phyloP scores from a whole-genome alignment of 2,329 filamentous ascomycete genomes.

The Fusarium sp. region DNA sequence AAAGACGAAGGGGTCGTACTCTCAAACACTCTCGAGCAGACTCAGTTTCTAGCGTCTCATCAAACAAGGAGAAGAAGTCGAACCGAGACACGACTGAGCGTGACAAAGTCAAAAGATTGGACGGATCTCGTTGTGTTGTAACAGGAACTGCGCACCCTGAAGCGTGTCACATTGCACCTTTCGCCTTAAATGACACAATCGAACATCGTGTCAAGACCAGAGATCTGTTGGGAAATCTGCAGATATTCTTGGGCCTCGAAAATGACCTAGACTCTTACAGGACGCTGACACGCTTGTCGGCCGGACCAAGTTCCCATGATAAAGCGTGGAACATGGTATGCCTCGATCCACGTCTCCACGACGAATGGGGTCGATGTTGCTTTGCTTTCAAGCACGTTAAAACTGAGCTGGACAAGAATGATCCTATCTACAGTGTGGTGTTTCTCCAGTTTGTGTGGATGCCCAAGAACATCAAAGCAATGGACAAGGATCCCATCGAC shows the following conservation, averaged over 20 bases:
- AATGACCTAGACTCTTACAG: neutral
- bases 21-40: no score
- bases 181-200: neutral
- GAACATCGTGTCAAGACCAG: neutral
- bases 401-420: neutral
- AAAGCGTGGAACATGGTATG: neutral
- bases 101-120: no score
- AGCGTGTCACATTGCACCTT: neutral
- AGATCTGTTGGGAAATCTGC: neutral
- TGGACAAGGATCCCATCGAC: no score
- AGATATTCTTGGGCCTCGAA: neutral
- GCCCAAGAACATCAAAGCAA: no score
- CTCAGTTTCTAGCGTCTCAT: no score
- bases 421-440: no score
- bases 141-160: neutral
- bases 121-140: neutral
- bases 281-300: neutral
- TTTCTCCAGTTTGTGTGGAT: no score
- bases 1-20: no score
- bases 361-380: neutral
- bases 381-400: neutral
- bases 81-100: no score
- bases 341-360: neutral
- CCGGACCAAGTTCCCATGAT: neutral
- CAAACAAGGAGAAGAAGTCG: no score